Evolutionary conservation across 805 yeast species (phyloP).

Genomic region (Yamadazyma takamatsuzukensis): DNA sequence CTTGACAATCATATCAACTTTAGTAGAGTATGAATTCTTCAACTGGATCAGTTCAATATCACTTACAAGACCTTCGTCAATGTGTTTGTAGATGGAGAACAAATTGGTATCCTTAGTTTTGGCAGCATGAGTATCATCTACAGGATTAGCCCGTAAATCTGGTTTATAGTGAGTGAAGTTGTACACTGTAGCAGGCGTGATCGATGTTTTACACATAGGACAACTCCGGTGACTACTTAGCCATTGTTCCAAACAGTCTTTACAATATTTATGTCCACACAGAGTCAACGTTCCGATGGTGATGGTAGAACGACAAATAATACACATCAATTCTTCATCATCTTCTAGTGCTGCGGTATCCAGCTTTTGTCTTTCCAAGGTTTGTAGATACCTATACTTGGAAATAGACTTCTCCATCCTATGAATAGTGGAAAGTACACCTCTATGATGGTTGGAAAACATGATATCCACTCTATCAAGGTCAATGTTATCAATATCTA

Average conservation of each 20-base stretch:
- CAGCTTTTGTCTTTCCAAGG: conserved; percentile 5
- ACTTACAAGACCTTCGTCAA: conserved; percentile 38
- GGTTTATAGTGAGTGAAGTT: conserved; percentile 61
- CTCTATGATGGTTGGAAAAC: not conserved
- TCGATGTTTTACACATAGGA: conserved; percentile 72
- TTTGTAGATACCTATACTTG: conserved; percentile 30
- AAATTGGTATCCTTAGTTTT: conserved; percentile 15
- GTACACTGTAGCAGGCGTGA: conserved; percentile 55
- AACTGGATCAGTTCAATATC: conserved; percentile 39
- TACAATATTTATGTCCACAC: conserved; percentile 92
- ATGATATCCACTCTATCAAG: conserved; percentile 2
- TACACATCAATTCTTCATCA: conserved; percentile 53
- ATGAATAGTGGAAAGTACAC: conserved; percentile 1
- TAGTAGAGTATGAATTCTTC: conserved; percentile 65
- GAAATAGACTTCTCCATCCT: conserved; percentile 29
- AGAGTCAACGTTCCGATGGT: conserved; percentile 74
- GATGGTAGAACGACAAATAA: conserved; percentile 73
- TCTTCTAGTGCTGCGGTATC: conserved; percentile 5
- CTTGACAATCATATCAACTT: conserved; percentile 76
- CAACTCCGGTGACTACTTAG: conserved; percentile 52
- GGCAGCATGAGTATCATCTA: conserved; percentile 20
- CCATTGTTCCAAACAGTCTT: conserved; percentile 79
- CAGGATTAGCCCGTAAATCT: conserved; percentile 46
- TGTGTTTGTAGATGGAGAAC: conserved; percentile 43
- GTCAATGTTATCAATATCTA: conserved; percentile 16